Conservation (phyloP, 1,284 basidiomycete species). For the Boletus smithii region DNA sequence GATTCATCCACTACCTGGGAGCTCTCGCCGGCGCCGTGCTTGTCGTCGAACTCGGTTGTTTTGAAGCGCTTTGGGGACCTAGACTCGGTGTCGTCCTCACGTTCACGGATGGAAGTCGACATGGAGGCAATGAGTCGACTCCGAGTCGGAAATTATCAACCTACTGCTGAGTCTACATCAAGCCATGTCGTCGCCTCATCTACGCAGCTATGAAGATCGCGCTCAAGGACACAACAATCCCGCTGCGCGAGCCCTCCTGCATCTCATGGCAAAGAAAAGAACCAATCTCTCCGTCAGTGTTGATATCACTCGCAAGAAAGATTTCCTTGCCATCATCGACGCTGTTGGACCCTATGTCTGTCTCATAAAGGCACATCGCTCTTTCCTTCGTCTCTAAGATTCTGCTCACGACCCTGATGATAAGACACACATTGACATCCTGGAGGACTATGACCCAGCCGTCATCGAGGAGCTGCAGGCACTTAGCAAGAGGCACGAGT, state of each 20-base stretch:
- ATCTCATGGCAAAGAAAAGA: slow-evolving; percentile 85
- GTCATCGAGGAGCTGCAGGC: slow-evolving; percentile 70
- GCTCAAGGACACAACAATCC: slow-evolving; percentile 64
- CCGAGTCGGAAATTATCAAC: no score
- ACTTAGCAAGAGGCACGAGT: slow-evolving; percentile 83
- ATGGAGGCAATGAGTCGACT: no score
- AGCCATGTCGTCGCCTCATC: slow-evolving; percentile 42
- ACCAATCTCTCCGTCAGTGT: slow-evolving; percentile 94
- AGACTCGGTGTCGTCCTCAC: slow-evolving; percentile 48
- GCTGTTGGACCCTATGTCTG: slow-evolving; percentile 87
- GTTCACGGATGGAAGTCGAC: slow-evolving; percentile 42
- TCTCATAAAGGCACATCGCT: slow-evolving; percentile 79
- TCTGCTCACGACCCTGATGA: slow-evolving; percentile 23
- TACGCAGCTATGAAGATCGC: slow-evolving; percentile 63
- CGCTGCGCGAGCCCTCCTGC: slow-evolving; percentile 74
- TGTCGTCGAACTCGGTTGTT: slow-evolving; percentile 36
- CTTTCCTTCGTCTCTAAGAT: slow-evolving; percentile 17
- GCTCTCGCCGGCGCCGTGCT: slow-evolving; percentile 5
- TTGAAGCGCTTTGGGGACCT: slow-evolving; percentile 57
- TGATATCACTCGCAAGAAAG: slow-evolving; percentile 82
- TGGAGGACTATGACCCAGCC: slow-evolving; percentile 84
- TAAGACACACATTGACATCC: slow-evolving; percentile 96
- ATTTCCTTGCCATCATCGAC: slow-evolving; percentile 86
- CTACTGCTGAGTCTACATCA: slow-evolving; percentile 33
- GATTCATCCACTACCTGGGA: slow-evolving; percentile 3